Base-by-base conservation (phyloP, 108 stramenopile species). In the Stephanodiscus minutulus region DNA sequence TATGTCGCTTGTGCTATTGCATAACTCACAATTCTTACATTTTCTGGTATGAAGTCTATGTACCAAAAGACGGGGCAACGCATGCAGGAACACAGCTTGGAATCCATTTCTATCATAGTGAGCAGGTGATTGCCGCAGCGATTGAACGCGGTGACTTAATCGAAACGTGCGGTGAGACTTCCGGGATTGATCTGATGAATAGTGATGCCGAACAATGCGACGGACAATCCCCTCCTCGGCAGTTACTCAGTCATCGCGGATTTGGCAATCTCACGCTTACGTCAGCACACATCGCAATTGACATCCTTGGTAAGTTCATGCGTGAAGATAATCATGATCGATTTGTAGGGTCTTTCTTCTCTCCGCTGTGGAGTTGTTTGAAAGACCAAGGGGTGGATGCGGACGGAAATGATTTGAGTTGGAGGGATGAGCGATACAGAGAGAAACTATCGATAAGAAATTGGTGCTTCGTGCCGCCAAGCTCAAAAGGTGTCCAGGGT, bases 401-500 rank as follows among this genome's bases (percentile, higher is more conserved):
- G 21, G 33, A 55, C 5, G 24, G 43, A n/a, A 72, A 66, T 55
- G 55, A 33, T 33, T 33, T 33, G 31, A 52, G 3, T 29, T 79
- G 77, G 77, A 72, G 66, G 27, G 67, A 79, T 24, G 77, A 72
- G 25, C 27, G 41, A 4, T 50, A 36, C 54, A 71, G 60, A 44
- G 64, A 47, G 0, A 29, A 66, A 3, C 60, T 70, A 21, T 43
- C 65, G 2, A 61, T 41, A 22, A 54, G 70, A n/a, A 72, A 66
- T 56, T 79, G 77, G 77, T 71, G 70, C 22, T 79, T 52, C 29
- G 77, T 79, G n/a, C 70, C 70, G 18, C 77, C 77, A 27, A 59
- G 17, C 35, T 67, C 70, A 5, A 24, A 18, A 8, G 13, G 66
- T 29, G 79, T 74, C 36, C 47, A 52, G 27, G 71, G 70, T 2